Base-by-base conservation (phyloP, 2,329 filamentous ascomycete species). In the Botrytis byssoidea region DNA sequence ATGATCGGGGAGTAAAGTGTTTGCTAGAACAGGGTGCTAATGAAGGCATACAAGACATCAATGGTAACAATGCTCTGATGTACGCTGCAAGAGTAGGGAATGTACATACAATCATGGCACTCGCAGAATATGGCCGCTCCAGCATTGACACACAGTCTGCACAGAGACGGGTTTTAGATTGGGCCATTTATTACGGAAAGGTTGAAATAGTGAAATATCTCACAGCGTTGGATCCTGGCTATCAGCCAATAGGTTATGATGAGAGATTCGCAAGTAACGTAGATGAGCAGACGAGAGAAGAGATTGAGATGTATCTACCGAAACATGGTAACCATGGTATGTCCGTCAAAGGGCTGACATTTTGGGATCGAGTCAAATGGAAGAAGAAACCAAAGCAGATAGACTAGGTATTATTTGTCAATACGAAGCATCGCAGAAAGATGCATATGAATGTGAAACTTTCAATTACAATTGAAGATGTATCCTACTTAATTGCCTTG, bases 141-240 rank as follows among this genome's bases (percentile, higher is more conserved):
- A 44, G 51, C 22, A n/a, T 44, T 25, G 63, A 66, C 9, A 46
- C 48, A 22, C 61, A 57, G 37, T 68, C 65, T 37, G 55, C 71
- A n/a, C 35, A 69, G n/a, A 67, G 71, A 18, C 44, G 48, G 16
- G 71, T 72, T 20, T 18, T 72, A n/a, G 64, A 72, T 42, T 69
- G 64, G 71, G 71, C 64, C 14, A 46, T 72, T 42, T 72, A 69
- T 42, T 72, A 40, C 64, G 71, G 71, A 32, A 72, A 57, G 29
- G 29, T 69, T 40, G 71, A 72, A 40, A 32, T 69, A 59, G 65
- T 72, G 20, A 61, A 59, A 20, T 61, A 72, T 48, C 64, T 72
- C 40, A 29, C 68, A 44, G 64, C 57, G 12, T 59, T 69, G 25
- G 40, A 69, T 29, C 64, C 64, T 32, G 57, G 12, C 4, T 72